These are phyloP conservation scores for Hordeum vulgare DNA, from an alignment of 176 grass and related monocot species.

Conservation along the genomic window DNA sequence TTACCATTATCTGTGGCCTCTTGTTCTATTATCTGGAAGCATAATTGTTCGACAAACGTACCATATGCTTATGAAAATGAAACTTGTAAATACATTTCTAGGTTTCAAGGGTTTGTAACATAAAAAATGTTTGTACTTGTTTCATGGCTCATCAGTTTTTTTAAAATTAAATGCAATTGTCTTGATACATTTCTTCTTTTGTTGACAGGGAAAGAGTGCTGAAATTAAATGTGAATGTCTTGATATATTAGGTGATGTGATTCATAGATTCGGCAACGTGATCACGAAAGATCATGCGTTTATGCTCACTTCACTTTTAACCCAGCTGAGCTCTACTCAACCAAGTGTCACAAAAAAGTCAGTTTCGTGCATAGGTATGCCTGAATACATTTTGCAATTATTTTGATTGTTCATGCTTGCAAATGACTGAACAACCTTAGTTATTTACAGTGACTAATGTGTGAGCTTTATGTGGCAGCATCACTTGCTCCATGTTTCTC, in stretches of 20 bases:
- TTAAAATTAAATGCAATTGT: neutral
- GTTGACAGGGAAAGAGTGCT: conserved; percentile 76
- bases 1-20: neutral
- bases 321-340: conserved; percentile 78
- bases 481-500: conserved; percentile 88
- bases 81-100: neutral
- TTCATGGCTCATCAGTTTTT: neutral
- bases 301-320: conserved; percentile 67
- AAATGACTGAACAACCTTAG: neutral
- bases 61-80: neutral
- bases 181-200: neutral
- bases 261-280: conserved; percentile 85
- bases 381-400: neutral
- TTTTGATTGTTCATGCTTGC: neutral
- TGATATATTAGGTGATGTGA: conserved; percentile 89
- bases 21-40: neutral
- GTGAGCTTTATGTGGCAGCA: conserved; percentile 35
- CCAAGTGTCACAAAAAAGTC: conserved; percentile 93
- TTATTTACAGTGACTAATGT: neutral
- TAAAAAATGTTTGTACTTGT: neutral
- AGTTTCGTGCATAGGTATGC: conserved; percentile 83
- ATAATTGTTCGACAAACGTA: neutral
- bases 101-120: neutral
- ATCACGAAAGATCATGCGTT: conserved; percentile 81
- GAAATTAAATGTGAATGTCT: conserved; percentile 95